A percentile compares a stretch with the other conserved stretches of the same genome.
These are phyloP conservation scores for Acacia acuminata DNA, from an alignment of 306 rosid species.

Conservation along the genomic window DNA sequence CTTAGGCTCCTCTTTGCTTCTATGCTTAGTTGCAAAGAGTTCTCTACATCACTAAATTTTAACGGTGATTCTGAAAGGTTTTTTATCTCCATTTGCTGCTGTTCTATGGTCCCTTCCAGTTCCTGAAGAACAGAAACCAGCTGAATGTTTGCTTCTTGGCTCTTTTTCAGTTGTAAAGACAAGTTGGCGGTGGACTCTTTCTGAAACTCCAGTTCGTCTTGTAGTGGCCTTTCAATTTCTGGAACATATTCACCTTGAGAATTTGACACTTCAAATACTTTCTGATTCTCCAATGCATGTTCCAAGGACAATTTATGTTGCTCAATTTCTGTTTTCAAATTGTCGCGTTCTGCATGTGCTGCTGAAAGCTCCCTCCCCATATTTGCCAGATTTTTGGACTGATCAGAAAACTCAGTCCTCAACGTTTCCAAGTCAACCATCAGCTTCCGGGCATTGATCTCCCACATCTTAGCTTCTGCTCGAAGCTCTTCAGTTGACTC, in stretches of 20 bases:
- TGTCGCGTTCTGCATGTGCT: conserved; percentile 48
- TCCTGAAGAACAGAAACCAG: conserved; percentile 90
- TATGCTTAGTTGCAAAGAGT: conserved; percentile 42
- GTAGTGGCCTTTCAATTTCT: conserved; percentile 51
- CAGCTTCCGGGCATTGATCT: conserved; percentile 82
- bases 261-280: conserved; percentile 43
- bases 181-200: conserved; percentile 71
- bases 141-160: conserved; percentile 89
- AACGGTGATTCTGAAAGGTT: conserved; percentile 56
- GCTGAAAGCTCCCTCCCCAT: conserved; percentile 60
- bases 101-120: conserved; percentile 75
- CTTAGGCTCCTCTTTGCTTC: conserved; percentile 55
- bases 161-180: conserved; percentile 73
- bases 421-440: conserved; percentile 70
- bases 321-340: conserved; percentile 62
- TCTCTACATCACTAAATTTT: conserved; percentile 49
- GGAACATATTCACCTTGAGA: conserved; percentile 49
- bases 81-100: conserved; percentile 67
- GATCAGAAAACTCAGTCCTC: conserved; percentile 65
- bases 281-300: conserved; percentile 43
- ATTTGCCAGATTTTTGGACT: conserved; percentile 54
- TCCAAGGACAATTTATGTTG: conserved; percentile 45
- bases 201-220: conserved; percentile 75
- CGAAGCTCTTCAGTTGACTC: conserved; percentile 65
- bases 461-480: conserved; percentile 97